Conservation (phyloP, 495 filamentous ascomycete species). For the Talaromyces wortmannii region DNA sequence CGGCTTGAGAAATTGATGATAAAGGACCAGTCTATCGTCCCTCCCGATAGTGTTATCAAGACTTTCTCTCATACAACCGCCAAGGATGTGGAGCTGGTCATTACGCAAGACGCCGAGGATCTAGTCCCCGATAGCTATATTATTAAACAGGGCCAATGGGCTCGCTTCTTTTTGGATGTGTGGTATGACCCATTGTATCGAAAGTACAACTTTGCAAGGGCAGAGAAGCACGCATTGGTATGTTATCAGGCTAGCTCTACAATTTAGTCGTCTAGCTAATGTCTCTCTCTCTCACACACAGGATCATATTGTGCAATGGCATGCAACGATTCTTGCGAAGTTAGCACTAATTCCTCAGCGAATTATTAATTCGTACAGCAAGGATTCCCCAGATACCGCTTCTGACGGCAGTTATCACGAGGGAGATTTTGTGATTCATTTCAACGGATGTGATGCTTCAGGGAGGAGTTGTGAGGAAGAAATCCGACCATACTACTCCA, state of each 20-base stretch:
- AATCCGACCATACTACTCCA: slow-evolving; percentile 46
- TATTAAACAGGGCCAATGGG: slow-evolving; percentile 81
- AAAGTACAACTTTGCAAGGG: slow-evolving; percentile 91
- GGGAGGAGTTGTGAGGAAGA: slow-evolving; percentile 64
- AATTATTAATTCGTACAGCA: slow-evolving; percentile 68
- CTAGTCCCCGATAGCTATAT: slow-evolving; percentile 70
- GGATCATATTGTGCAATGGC: slow-evolving; percentile 96
- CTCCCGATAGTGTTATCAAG: slow-evolving; percentile 92
- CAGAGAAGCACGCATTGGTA: slow-evolving; percentile 88
- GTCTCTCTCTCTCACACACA: slow-evolving; percentile 29
- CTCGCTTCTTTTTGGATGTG: slow-evolving; percentile 83
- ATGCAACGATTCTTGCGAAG: slow-evolving; percentile 91
- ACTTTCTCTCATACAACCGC: slow-evolving; percentile 78
- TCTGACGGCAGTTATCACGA: slow-evolving; percentile 49
- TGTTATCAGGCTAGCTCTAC: slow-evolving; percentile 13
- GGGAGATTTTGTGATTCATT: slow-evolving; percentile 79
- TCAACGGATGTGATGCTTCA: slow-evolving; percentile 59
- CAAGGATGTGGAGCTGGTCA: slow-evolving; percentile 71
- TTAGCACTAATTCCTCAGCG: slow-evolving; percentile 80
- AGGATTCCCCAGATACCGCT: slow-evolving; percentile 35
- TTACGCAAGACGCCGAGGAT: slow-evolving; percentile 83
- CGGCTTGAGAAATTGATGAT: slow-evolving; percentile 75
- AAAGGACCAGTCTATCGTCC: slow-evolving; percentile 79
- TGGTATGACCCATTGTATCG: slow-evolving; percentile 96
- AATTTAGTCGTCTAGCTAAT: background rate